Evolutionary conservation across 345 rosid species (phyloP), one percentile per base, ranked within the genome.

Genomic region (Microcos paniculata): DNA sequence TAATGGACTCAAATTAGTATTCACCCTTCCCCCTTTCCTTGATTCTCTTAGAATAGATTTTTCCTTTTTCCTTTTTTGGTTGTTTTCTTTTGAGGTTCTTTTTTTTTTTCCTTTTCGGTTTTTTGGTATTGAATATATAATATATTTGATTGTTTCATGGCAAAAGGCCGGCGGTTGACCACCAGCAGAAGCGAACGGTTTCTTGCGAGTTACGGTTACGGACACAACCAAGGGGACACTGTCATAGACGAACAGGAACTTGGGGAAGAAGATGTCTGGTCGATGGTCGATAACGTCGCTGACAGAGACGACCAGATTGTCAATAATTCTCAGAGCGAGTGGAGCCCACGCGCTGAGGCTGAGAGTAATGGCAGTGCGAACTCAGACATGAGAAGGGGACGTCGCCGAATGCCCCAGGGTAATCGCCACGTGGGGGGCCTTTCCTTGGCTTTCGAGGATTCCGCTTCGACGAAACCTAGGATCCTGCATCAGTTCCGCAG

Each of bases 211-310:
- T 77, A 77, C 13, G 42, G 74, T 70, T 67, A 69, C 79, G 85
- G 83, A 3, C 42, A 70, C 46, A 28, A 76, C 69, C 80, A 77
- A 72, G 79, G 33, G 45, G 64, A 45, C 72, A 76, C 80, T 79
- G 79, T 59, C 73, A 62, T 81, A 11, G 84, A 81, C 38, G 83
- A 72, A 46, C 12, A 89, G 23, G 99, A 95, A 77, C 87, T 91
- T 35, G 86, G 86, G 1, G 99, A 95, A 78, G 98, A 90, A 4
- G 99, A 93, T 35, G 85, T 95, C 4, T 92, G 99, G 99, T 87
- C 93, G n/a, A 82, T 83, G 78, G 92, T 80, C 18, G 90, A 84
- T 18, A 84, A 51, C 72, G 77, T 69, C n/a, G 85, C 57, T 1
- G 84, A 82, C 38, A 74, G 73, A 49, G 72, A 48, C 19, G 83